phyloP scores from a whole-genome alignment of 2,329 filamentous ascomycete genomes.

The Zymoseptoria brevis region DNA sequence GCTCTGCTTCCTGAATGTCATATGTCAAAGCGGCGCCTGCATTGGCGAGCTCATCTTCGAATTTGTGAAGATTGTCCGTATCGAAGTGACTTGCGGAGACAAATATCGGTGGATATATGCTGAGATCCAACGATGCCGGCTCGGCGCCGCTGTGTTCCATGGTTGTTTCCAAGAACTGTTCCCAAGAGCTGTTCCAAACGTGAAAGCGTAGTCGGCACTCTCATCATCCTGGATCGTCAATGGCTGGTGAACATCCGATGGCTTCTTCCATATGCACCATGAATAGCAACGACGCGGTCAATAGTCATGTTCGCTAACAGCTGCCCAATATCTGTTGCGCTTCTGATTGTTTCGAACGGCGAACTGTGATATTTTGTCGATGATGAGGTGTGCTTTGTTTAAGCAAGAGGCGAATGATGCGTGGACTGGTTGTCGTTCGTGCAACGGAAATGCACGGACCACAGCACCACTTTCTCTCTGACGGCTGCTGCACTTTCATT shows the following conservation, averaged over 20 bases:
- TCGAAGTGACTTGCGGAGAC: constrained; percentile 64
- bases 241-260: neutral
- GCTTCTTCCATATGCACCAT: neutral
- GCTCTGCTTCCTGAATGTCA: constrained; percentile 60
- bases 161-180: neutral
- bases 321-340: neutral
- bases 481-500: neutral
- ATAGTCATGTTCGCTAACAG: neutral
- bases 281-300: neutral
- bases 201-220: neutral
- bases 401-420: neutral
- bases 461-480: neutral
- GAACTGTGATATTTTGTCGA: neutral
- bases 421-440: no score
- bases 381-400: neutral
- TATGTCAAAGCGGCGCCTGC: constrained; percentile 56
- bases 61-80: constrained; percentile 51
- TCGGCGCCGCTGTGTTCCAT: neutral
- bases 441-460: neutral
- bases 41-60: constrained; percentile 56
- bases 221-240: neutral
- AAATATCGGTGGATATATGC: constrained; percentile 56
- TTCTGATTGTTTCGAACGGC: neutral
- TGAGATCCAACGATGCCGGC: constrained; percentile 32
- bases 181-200: neutral